Conservation (phyloP, 2,329 filamentous ascomycete genomes). For the Celoporthe dispersa region DNA sequence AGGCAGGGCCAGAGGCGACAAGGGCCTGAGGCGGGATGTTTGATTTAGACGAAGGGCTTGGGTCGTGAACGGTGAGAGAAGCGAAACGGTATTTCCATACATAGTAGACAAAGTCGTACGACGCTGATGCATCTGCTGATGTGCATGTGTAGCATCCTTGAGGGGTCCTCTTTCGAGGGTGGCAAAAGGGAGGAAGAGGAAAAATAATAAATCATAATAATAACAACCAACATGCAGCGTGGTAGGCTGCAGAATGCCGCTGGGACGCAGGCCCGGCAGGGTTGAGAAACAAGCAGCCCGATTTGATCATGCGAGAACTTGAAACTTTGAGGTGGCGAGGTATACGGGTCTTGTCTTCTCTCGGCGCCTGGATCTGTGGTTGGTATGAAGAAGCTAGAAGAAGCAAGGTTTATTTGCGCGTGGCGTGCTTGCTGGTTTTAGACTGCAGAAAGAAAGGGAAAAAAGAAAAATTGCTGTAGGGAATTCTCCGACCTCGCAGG, state of each 20-base stretch:
- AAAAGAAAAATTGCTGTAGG: conserved; percentile 5
- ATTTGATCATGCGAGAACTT: conserved; percentile 19
- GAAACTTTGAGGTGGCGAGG: conserved; percentile 12
- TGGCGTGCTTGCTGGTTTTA: conserved; percentile 1
- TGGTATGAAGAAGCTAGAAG: conserved; percentile 16
- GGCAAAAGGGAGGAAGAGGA: neutral
- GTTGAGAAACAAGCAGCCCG: conserved; percentile 7
- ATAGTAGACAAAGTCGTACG: neutral
- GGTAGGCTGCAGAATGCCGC: too few relatives aligned
- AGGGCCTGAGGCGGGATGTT: neutral
- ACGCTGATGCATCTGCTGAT: neutral
- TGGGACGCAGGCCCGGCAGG: neutral
- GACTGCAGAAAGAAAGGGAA: conserved; percentile 1
- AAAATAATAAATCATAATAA: neutral
- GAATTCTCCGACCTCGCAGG: conserved; percentile 9
- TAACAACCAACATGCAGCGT: too few relatives aligned
- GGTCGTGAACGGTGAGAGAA: neutral
- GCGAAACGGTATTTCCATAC: neutral
- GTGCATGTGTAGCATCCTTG: neutral
- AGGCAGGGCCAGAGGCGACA: neutral
- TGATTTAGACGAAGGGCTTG: neutral
- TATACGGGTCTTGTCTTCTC: neutral
- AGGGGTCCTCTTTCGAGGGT: neutral
- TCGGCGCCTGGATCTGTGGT: neutral
- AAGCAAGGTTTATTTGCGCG: conserved; percentile 4